Evolutionary conservation across 768 basidiomycete species (phyloP).

Genomic region (Antrodiella citrinella): DNA sequence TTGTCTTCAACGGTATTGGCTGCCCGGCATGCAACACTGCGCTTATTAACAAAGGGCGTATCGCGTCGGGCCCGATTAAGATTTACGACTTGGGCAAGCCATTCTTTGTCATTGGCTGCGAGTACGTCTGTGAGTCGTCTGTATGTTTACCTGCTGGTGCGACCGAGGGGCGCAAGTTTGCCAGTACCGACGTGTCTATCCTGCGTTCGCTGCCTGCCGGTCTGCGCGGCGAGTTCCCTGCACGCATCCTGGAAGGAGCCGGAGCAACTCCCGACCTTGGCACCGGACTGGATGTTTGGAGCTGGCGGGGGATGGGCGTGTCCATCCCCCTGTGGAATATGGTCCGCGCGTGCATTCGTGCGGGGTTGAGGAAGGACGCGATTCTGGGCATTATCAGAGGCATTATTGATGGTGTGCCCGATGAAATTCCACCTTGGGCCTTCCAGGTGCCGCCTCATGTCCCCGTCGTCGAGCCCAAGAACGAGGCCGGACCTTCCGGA

Average conservation of each 20-base stretch:
- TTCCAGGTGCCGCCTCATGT: background rate
- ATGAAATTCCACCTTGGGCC: conserved; percentile 10
- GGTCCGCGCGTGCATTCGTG: conserved; percentile 48
- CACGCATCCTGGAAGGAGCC: conserved; percentile 47
- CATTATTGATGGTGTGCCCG: conserved; percentile 46
- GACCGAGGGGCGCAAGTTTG: conserved; percentile 55
- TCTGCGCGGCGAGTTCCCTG: conserved; percentile 70
- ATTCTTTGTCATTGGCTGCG: conserved; percentile 81
- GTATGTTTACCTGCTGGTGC: conserved; percentile 33
- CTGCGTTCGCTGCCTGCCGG: conserved; percentile 59
- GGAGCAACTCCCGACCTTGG: conserved; percentile 39
- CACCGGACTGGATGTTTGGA: conserved; percentile 56
- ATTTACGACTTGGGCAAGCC: conserved; percentile 74
- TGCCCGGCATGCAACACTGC: conserved; percentile 59
- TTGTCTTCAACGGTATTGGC: conserved; percentile 74
- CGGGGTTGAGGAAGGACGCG: conserved; percentile 53
- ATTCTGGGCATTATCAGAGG: conserved; percentile 51
- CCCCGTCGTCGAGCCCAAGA: background rate
- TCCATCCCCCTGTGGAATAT: conserved; percentile 68
- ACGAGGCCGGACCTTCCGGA: conserved; percentile 18
- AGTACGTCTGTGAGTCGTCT: conserved; percentile 56
- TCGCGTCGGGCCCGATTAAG: conserved; percentile 67
- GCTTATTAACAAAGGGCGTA: conserved; percentile 61
- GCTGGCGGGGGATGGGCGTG: conserved; percentile 71
- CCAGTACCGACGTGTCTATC: conserved; percentile 66